These are phyloP conservation scores for Lasiodiplodia citricola DNA, from an alignment of 2,329 filamentous ascomycete genomes.

Conservation along the genomic window DNA sequence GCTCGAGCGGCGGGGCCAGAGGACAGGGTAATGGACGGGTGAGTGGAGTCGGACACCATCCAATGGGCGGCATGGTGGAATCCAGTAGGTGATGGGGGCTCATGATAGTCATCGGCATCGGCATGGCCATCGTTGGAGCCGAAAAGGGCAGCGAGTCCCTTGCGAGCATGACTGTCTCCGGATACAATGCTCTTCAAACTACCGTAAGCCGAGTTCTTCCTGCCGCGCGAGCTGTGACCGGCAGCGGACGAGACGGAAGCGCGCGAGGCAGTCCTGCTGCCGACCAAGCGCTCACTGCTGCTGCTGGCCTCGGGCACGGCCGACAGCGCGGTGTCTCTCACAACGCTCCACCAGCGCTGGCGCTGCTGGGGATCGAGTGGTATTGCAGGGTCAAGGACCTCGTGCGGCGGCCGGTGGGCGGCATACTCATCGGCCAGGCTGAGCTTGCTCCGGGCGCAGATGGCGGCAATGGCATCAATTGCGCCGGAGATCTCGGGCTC, in stretches of 20 bases:
- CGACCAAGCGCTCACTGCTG: constrained; percentile 48
- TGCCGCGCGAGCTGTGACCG: constrained; percentile 24
- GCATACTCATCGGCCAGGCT: constrained; percentile 68
- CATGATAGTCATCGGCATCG: neutral
- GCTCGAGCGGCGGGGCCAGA: constrained; percentile 15
- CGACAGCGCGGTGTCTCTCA: constrained; percentile 49
- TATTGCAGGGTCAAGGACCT: constrained; percentile 50
- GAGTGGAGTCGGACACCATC: constrained; percentile 8
- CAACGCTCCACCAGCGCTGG: constrained; percentile 39
- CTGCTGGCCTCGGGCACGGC: constrained; percentile 55
- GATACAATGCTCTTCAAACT: constrained; percentile 31
- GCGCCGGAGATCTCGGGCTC: constrained; percentile 64
- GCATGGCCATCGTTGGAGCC: constrained; percentile 4
- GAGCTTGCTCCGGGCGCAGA: constrained; percentile 65
- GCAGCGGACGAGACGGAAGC: constrained; percentile 15
- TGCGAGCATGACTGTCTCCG: constrained; percentile 22
- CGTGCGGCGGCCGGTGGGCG: constrained; percentile 65
- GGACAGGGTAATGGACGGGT: constrained; percentile 14
- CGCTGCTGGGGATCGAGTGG: constrained; percentile 33
- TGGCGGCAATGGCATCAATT: constrained; percentile 67
- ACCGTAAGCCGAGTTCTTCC: constrained; percentile 29
- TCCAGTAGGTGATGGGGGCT: neutral
- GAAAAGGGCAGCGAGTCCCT: constrained; percentile 23
- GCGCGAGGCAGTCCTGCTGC: constrained; percentile 23
- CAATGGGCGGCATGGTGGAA: constrained; percentile 8